Percentiles rank a stretch among this genome's conserved stretches.
Conservation (phyloP, 2,329 filamentous ascomycete genomes). For the Exophiala calicioides region DNA sequence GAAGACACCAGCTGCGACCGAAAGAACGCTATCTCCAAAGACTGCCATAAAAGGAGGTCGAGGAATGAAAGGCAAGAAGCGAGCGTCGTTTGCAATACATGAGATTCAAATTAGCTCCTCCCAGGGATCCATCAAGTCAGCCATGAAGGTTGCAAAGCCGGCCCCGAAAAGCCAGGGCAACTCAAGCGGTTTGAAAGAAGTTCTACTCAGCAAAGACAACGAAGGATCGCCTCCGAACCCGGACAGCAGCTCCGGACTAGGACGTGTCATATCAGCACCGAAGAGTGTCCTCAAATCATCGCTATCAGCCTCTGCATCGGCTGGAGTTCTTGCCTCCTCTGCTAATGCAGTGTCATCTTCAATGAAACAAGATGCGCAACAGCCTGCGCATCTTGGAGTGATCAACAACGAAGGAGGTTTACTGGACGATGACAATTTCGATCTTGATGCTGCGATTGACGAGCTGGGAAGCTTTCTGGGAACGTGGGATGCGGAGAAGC, state of each 20-base stretch:
- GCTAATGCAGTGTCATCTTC: constrained; percentile 36
- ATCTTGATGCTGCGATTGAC: constrained; percentile 46
- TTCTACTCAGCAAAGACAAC: background rate
- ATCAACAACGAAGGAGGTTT: constrained; percentile 37
- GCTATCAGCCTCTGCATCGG: constrained; percentile 4
- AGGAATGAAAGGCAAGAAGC: constrained; percentile 31
- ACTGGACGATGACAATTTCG: constrained; percentile 36
- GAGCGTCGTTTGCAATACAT: constrained; percentile 22
- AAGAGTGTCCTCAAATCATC: constrained; percentile 22
- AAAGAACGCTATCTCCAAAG: constrained; percentile 2
- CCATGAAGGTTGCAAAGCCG: constrained; percentile 27
- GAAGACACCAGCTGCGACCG: constrained; percentile 18
- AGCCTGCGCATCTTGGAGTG: constrained; percentile 22
- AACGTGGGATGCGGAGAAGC: constrained; percentile 45
- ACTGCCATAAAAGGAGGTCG: constrained; percentile 11
- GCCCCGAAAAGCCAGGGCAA: constrained; percentile 3
- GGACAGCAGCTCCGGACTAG: background rate
- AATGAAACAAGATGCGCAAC: constrained; percentile 35
- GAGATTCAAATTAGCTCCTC: constrained; percentile 9
- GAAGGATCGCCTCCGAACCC: constrained; percentile 5
- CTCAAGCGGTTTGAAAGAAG: background rate
- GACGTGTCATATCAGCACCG: background rate
- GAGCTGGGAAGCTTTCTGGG: constrained; percentile 50
- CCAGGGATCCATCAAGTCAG: constrained; percentile 23
- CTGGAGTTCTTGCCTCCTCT: background rate